Evolutionary conservation across 2,329 filamentous ascomycete species (phyloP), one percentile per base, ranked within the genome.

Genomic region (Elsinoe perseae): DNA sequence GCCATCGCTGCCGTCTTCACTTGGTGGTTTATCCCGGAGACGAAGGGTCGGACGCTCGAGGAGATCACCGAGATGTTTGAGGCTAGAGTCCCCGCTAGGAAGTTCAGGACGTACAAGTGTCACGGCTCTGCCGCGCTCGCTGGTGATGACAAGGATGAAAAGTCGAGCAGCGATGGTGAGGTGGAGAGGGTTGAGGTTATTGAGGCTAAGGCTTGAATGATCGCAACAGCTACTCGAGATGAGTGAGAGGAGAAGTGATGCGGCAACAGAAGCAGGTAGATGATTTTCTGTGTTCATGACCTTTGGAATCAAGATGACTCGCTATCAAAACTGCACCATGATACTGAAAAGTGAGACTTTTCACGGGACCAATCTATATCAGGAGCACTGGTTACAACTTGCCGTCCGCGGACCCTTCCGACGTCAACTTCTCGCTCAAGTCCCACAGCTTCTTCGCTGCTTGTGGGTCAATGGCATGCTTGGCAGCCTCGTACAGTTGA

Each of bases 41-140:
- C 77, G 52, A 79, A 80, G 65, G 76, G 73, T 46, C 72, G 75
- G 20, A 80, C 73, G 0, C 67, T 80, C 2, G 77, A 78, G 64
- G 77, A 81, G 60, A 79, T 80, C 57, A 77, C 80, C 54, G 76
- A 80, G 61, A 80, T 81, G 76, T 72, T 70, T 53, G 69, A 74
- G 60, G 70, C 70, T 8, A 60, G 66, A 1, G 61, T 77, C 1
- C 67, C 72, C 0, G 74, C 75, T 1, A 65, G 73, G 36, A 72
- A 73, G 59, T 78, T 77, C 62, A 63, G 66, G 43, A 63, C 61
- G 5, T 76, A 76, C 43, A 64, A 64, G 52, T 69, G 68, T 62
- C 61, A 65, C 1, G 66, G 65, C 21, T 46, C 30, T 27, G 40
- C 50, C 3, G 21, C 21, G 14, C 14, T 46, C 4, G 20, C 18